phyloP scores from a whole-genome alignment of 768 basidiomycete species.

The Lactarius psammicola region DNA sequence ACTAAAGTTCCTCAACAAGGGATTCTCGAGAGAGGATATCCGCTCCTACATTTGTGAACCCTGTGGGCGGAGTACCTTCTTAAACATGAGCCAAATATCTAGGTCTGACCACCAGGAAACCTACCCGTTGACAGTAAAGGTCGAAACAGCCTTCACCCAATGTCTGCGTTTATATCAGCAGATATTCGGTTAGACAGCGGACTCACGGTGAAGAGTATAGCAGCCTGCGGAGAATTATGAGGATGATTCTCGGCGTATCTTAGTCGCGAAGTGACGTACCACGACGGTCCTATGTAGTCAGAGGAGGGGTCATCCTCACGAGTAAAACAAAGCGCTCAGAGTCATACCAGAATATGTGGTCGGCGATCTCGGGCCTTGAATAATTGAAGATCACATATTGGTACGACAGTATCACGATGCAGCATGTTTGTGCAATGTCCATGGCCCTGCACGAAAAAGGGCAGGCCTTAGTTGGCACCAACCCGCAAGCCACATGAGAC shows the following conservation, averaged over 20 bases:
- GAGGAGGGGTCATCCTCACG: neutral
- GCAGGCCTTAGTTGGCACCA: neutral
- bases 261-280: constrained; percentile 7
- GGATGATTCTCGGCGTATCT: neutral
- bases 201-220: constrained; percentile 14
- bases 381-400: constrained; percentile 21
- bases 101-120: neutral
- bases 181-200: neutral
- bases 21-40: neutral
- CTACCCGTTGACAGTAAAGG: constrained; percentile 22
- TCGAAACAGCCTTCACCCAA: neutral
- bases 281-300: neutral
- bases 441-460: constrained; percentile 2
- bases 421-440: constrained; percentile 15
- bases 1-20: constrained; percentile 8
- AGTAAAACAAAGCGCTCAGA: neutral
- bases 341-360: constrained; percentile 17
- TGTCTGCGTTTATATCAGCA: neutral
- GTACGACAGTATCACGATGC: constrained; percentile 9
- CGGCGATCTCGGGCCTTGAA: neutral
- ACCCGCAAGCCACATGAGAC: neutral
- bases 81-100: neutral
- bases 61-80: constrained; percentile 19
- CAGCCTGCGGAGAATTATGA: constrained; percentile 1
- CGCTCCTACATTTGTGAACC: constrained; percentile 19